Percentiles rank a stretch among this genome's conserved stretches.
phyloP scores from a whole-genome alignment of 1,139 yeast species.

The Trichomonascaceae sp. region DNA sequence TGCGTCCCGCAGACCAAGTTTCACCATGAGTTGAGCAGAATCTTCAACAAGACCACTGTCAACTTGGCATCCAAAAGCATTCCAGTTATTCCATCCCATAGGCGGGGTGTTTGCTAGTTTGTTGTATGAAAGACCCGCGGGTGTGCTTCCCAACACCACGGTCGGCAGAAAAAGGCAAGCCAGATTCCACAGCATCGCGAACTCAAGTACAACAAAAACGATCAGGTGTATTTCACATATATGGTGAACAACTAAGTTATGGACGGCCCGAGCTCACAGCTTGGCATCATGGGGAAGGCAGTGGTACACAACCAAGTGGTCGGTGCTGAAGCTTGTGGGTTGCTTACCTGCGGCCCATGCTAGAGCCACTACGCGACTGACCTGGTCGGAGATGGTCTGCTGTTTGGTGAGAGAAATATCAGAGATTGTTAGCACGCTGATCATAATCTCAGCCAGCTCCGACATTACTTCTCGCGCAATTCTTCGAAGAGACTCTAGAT shows the following conservation, averaged over 20 bases:
- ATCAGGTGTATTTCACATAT: no score
- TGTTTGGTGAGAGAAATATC: conserved; percentile 5
- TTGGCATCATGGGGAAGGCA: conserved; percentile 4
- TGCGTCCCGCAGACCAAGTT: conserved; percentile 16
- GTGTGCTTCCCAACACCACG: no score
- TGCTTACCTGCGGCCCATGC: conserved; percentile 4
- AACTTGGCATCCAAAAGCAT: conserved; percentile 20
- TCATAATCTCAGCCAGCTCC: conserved; percentile 13
- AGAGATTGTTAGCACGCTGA: conserved; percentile 10
- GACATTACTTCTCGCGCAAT: conserved; percentile 13
- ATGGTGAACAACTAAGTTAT: not conserved
- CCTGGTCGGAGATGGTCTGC: conserved; percentile 2
- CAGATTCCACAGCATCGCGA: not conserved
- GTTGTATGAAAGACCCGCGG: conserved; percentile 14
- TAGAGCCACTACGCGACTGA: conserved; percentile 4
- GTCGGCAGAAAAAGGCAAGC: not conserved
- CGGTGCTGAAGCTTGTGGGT: conserved; percentile 2
- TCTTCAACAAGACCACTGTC: conserved; percentile 15
- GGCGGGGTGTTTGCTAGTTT: conserved; percentile 20
- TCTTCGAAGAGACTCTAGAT: conserved; percentile 8
- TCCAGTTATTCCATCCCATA: conserved; percentile 26
- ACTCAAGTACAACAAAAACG: not conserved
- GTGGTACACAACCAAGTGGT: conserved; percentile 9
- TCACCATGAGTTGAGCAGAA: conserved; percentile 15
- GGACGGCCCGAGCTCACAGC: conserved; percentile 2